phyloP scores from a whole-genome alignment of 805 yeast species.

The Pichia occidentalis region DNA sequence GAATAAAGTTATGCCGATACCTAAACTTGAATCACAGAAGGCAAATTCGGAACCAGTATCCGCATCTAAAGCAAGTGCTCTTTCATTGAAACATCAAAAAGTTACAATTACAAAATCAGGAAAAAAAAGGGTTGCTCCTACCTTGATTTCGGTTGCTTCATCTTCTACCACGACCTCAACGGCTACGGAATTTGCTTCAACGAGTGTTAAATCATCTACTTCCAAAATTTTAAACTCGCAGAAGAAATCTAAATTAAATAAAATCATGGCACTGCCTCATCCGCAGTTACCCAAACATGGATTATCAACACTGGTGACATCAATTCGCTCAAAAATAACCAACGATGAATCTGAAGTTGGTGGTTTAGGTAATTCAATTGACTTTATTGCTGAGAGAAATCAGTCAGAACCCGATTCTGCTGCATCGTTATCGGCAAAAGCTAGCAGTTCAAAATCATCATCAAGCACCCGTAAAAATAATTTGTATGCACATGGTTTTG shows the following conservation, averaged over 20 bases:
- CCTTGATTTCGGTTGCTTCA: conserved; percentile 46
- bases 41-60: neutral
- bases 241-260: conserved; percentile 19
- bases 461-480: no score
- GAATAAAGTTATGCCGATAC: conserved; percentile 21
- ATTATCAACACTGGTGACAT: conserved; percentile 56
- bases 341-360: conserved; percentile 26
- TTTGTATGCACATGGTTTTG: no score
- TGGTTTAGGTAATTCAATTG: conserved; percentile 39
- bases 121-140: conserved; percentile 68
- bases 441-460: no score
- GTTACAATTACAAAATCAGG: conserved; percentile 70
- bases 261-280: conserved; percentile 35
- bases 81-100: conserved; percentile 32
- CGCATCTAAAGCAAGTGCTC: conserved; percentile 11
- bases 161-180: conserved; percentile 1
- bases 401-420: no score
- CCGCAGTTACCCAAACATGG: conserved; percentile 60
- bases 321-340: conserved; percentile 37
- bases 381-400: conserved; percentile 32
- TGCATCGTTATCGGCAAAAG: no score
- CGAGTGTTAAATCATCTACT: conserved; percentile 3
- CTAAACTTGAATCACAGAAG: neutral
- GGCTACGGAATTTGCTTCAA: neutral
- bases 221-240: conserved; percentile 17